Evolutionary conservation across 2,329 filamentous ascomycete genomes (phyloP), one percentile per base, ranked within the genome.

Genomic region (Exophiala xenobiotica): DNA sequence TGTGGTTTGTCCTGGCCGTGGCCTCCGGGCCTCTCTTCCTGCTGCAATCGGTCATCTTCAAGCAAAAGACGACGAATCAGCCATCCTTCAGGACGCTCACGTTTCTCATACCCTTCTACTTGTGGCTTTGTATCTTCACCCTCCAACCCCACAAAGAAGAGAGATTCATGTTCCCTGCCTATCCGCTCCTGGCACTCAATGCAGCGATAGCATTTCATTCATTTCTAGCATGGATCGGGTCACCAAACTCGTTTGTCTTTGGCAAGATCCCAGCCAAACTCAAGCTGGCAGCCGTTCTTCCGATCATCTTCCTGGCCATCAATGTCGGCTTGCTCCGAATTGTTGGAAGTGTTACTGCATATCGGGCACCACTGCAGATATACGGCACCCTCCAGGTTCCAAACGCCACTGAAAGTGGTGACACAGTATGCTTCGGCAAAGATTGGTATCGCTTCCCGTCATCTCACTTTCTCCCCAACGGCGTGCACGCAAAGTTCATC

Each of bases 401-500:
- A 6, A 78, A 74, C 1, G 61, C 87, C 4, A 79, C 82, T 2
- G 69, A 73, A 0, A 67, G 73, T 1, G 87, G 85, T 12, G 86
- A 89, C 57, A 83, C 78, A 14, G 82, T 99, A 2, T 99, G 93
- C 68, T 81, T 96, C 31, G 90, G 89, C 22, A 99, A 97, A 67
- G 93, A 99, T 67, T 99, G 93, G 93, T 96, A 99, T 69, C 88
- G 93, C 27, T 97, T 96, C 66, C 92, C 93, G 1, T 92, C 88
- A 0, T 95, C 91, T 0, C 97, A 90, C 73, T 90, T 93, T 67
- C 76, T 99, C 2, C 92, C 93, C 0, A 76, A 84, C n/a, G 80
- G 82, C 43, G 88, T 93, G 75, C 85, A 82, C 58, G 87, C 88
- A 62, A 96, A 93, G 62, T 99, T 96, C 64, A 76, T 99, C 61